phyloP scores from a whole-genome alignment of 129 eudicot species.

The Deinandra increscens region DNA sequence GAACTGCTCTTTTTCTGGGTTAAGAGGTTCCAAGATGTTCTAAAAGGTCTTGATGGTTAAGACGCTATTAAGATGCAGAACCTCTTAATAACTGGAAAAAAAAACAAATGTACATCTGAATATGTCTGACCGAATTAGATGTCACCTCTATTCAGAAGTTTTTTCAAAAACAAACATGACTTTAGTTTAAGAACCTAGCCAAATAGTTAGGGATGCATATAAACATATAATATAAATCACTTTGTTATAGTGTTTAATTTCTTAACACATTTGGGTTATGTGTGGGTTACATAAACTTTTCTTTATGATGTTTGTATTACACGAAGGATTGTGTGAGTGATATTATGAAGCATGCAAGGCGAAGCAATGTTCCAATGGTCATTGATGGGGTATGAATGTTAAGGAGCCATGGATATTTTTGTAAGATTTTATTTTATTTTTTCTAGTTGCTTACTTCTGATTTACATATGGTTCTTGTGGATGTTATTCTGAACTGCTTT shows the following conservation, averaged over 20 bases:
- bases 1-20: no score
- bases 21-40: no score
- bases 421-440: slow-evolving; percentile 1
- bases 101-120: no score
- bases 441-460: slow-evolving; percentile 13
- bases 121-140: no score
- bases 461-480: slow-evolving; percentile 16
- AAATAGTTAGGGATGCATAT: slow-evolving; percentile 1
- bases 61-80: no score
- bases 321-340: slow-evolving; percentile 81
- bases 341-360: slow-evolving; percentile 83
- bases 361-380: slow-evolving; percentile 84
- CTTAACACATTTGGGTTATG: no score
- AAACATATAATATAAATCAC: background rate
- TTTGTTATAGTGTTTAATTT: background rate
- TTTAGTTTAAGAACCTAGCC: no score
- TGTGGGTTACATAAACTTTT: no score
- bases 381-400: slow-evolving; percentile 81
- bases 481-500: slow-evolving; percentile 16
- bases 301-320: slow-evolving; percentile 16
- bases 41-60: no score
- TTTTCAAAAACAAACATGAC: no score
- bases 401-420: background rate
- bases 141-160: no score
- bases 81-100: no score